A percentile compares a stretch with the other conserved stretches of the same genome.
These are phyloP conservation scores for Rhynchospora breviuscula DNA, from an alignment of 176 grass and related monocot species.

Conservation along the genomic window DNA sequence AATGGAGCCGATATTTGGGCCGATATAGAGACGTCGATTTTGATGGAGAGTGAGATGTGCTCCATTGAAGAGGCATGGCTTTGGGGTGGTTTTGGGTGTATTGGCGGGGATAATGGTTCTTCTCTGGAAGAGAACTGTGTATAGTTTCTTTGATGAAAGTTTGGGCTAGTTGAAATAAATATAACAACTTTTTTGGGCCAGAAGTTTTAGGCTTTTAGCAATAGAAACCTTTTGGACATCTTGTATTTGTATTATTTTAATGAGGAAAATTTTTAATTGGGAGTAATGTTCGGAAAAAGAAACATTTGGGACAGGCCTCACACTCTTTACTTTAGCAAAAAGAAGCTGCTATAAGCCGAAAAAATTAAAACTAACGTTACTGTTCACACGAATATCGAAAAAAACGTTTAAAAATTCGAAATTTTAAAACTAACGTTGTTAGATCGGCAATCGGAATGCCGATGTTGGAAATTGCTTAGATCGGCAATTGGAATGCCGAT, in stretches of 20 bases:
- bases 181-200: background rate
- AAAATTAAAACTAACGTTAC: no score
- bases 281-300: background rate
- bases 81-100: constrained; percentile 25
- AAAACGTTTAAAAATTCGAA: no score
- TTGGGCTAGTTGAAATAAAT: background rate
- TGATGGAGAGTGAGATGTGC: constrained; percentile 26
- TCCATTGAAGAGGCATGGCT: constrained; percentile 23
- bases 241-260: background rate
- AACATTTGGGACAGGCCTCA: background rate
- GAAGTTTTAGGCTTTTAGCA: background rate
- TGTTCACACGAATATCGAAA: no score
- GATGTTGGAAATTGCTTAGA: no score
- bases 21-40: constrained; percentile 8
- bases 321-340: background rate
- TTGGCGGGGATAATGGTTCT: background rate
- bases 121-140: background rate
- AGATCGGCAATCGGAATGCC: no score
- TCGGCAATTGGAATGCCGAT: no score
- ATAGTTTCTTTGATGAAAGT: background rate
- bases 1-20: constrained; percentile 13
- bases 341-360: background rate
- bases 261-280: background rate
- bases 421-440: no score
- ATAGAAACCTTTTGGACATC: background rate